Evolutionary conservation across 768 basidiomycete genomes (phyloP), one percentile per base, ranked within the genome.

Genomic region (Boletus subparvulus): DNA sequence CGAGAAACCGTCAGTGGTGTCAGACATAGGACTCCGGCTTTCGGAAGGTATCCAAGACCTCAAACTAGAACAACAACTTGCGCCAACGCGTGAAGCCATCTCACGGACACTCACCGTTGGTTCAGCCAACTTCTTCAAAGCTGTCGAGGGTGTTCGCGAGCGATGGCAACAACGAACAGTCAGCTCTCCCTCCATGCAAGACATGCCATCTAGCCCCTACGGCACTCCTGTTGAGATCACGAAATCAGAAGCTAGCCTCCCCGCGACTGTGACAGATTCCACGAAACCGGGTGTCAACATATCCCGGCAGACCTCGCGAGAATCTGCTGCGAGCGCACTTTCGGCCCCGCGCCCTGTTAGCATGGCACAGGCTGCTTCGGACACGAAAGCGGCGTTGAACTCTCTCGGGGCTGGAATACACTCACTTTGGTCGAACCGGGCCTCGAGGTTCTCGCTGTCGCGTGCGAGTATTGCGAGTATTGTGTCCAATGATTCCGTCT

Each of bases 21-120:
- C 93, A 6, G 97, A 99, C 65, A 87, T 99, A 36, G 90, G 95
- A 10, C 79, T 98, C 5, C 87, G 95, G 11, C 81, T 99, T 26
- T 85, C 89, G 55, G 95, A 98, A 74, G 94, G 95, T 3, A 83
- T 98, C 17, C 94, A 97, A 68, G 96, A 98, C 30, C 81, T 99
- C 50, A 92, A 90, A 69, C 73, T 98, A 5, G 92, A 97, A 33
- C 90, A 97, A 71, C 92, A 94, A 64, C 82, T 97, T n/a, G 94
- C 87, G 6, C 94, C 96, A 2, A 89, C 94, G 1, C 83, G 92
- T 9, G 94, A 98, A 70, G 97, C 90, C 3, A 85, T 97, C 42
- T 83, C 86, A 9, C 81, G 86, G 33, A 94, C 92, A 0, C 63
- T 94, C 46, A 81, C 79, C 0, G 82, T 78, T 8, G 87, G 93